These are phyloP conservation scores for Nicotiana tabacum DNA, from an alignment of 257 asterid species.

Conservation along the genomic window DNA sequence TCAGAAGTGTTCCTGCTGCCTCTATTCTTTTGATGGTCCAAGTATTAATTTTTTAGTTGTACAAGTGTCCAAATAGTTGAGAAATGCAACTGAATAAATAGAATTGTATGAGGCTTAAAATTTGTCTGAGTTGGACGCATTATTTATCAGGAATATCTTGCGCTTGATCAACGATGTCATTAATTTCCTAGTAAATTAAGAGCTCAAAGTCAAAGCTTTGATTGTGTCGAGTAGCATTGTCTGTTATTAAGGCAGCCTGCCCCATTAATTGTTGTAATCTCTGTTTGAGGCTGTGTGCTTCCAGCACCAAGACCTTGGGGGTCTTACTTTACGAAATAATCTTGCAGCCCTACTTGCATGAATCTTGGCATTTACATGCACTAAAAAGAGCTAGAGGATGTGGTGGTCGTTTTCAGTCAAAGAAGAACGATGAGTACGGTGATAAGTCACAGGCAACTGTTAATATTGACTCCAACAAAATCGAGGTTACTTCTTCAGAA, in stretches of 20 bases:
- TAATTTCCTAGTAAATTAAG: too few species aligned
- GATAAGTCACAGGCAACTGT: slow-evolving; percentile 32
- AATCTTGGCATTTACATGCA: slow-evolving; percentile 91
- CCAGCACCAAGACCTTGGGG: not conserved
- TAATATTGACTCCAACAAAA: slow-evolving; percentile 39
- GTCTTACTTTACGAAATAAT: slow-evolving; percentile 5
- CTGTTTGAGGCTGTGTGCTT: not conserved
- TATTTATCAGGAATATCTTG: too few species aligned
- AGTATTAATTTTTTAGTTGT: too few species aligned
- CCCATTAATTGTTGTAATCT: not conserved
- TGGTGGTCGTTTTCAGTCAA: slow-evolving; percentile 75
- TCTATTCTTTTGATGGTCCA: too few species aligned
- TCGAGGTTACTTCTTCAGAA: slow-evolving; percentile 27
- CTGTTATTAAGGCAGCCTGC: not conserved
- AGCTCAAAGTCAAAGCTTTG: too few species aligned
- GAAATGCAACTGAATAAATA: too few species aligned
- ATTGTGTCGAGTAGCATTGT: too few species aligned
- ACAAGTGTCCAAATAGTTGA: too few species aligned
- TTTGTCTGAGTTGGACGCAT: too few species aligned
- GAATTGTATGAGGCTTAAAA: too few species aligned
- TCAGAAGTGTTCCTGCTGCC: too few species aligned
- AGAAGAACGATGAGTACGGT: slow-evolving; percentile 40
- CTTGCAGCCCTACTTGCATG: slow-evolving; percentile 92
- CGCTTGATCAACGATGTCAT: too few species aligned
- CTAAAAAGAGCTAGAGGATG: slow-evolving; percentile 75